phyloP scores from a whole-genome alignment of 2,329 filamentous ascomycete genomes.

The Clarireedia paspali region DNA sequence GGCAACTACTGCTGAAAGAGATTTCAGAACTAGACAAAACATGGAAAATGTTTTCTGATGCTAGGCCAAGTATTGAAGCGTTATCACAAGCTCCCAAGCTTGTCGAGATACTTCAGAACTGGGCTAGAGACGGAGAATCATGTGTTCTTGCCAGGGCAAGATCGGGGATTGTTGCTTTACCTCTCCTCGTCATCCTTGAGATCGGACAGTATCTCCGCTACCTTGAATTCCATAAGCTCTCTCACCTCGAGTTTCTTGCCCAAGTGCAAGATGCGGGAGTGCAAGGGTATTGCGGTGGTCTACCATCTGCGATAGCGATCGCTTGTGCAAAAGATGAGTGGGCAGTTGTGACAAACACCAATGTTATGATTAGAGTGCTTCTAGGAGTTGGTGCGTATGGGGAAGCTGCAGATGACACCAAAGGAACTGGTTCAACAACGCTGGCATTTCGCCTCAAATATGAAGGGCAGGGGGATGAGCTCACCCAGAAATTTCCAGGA shows the following conservation, averaged over 20 bases:
- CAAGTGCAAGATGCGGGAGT: slow-evolving; percentile 5
- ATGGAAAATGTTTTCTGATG: neutral
- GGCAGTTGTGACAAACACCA: slow-evolving; percentile 5
- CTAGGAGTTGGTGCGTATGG: slow-evolving; percentile 11
- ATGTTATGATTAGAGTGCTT: slow-evolving; percentile 6
- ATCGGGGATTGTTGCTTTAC: slow-evolving; percentile 8
- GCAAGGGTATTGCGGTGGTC: slow-evolving; percentile 14
- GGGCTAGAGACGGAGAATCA: neutral
- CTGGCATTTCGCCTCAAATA: slow-evolving; percentile 8
- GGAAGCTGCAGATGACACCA: slow-evolving; percentile 10
- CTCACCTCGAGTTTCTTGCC: slow-evolving; percentile 5
- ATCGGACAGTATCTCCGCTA: slow-evolving; percentile 10
- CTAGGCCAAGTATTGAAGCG: neutral
- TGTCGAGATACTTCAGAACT: neutral
- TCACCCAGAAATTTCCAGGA: slow-evolving; percentile 2
- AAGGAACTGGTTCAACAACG: slow-evolving; percentile 1
- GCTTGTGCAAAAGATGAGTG: slow-evolving; percentile 9
- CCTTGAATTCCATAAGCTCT: slow-evolving; percentile 3
- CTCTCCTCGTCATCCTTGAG: slow-evolving; percentile 4
- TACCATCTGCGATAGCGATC: slow-evolving; percentile 8
- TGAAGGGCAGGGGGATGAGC: slow-evolving; percentile 9
- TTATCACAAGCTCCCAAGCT: neutral
- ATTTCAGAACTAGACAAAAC: slow-evolving; percentile 4
- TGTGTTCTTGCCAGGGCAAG: neutral
- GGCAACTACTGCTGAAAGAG: neutral